phyloP scores from a whole-genome alignment of 2,329 filamentous ascomycete species.

The Clonostachys chloroleuca region DNA sequence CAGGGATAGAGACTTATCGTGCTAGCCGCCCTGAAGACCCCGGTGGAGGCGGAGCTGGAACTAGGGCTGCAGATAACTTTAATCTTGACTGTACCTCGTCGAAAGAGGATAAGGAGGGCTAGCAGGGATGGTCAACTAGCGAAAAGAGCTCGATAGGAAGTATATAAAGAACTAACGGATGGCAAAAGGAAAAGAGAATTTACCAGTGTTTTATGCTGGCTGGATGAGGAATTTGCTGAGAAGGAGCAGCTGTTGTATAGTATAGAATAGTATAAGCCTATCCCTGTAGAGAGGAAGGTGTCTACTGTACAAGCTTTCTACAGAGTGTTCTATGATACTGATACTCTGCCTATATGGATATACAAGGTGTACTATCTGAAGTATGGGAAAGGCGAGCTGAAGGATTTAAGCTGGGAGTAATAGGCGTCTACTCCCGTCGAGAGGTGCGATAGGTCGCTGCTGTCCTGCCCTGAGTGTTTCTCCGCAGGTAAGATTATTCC shows the following conservation, averaged over 20 bases:
- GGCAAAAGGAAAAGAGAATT: not conserved
- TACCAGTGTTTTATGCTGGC: constrained; percentile 1
- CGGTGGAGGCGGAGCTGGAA: no score
- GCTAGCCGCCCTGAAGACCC: no score
- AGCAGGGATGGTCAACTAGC: not conserved
- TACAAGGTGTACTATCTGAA: constrained; percentile 5
- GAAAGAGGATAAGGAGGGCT: not conserved
- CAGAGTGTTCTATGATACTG: constrained; percentile 4
- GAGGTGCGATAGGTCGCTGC: constrained; percentile 1
- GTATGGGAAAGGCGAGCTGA: constrained; percentile 1
- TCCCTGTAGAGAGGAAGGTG: constrained; percentile 4
- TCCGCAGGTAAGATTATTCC: not conserved
- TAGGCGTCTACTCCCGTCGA: constrained; percentile 1
- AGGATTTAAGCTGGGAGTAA: constrained; percentile 3
- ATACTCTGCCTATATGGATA: constrained; percentile 4
- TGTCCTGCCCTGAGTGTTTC: not conserved
- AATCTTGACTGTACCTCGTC: no score
- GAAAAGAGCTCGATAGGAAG: not conserved
- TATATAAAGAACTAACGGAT: not conserved
- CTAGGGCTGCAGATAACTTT: no score
- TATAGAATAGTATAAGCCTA: constrained; percentile 2
- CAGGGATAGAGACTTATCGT: no score
- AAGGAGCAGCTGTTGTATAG: constrained; percentile 2
- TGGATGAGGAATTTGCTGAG: constrained; percentile 4
- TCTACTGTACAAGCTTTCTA: no score